Conservation (phyloP, 2,329 filamentous ascomycete species). For the Fusarium guadeloupense region DNA sequence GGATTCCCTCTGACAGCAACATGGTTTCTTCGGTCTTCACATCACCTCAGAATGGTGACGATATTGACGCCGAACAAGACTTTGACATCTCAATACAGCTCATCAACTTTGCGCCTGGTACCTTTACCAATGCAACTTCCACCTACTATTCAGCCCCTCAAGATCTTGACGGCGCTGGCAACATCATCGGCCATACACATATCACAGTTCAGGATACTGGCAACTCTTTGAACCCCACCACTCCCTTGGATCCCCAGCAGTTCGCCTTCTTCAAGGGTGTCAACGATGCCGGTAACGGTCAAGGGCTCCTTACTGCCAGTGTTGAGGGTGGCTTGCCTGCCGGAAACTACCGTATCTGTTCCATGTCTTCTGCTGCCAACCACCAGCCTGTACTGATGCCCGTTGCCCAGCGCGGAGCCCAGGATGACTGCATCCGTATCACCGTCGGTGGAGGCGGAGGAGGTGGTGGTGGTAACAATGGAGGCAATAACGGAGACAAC, state of each 20-base stretch:
- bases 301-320: slow-evolving; percentile 61
- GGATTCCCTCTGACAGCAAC: slow-evolving; percentile 62
- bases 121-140: slow-evolving; percentile 67
- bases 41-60: slow-evolving; percentile 62
- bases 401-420: slow-evolving; percentile 71
- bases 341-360: slow-evolving; percentile 73
- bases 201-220: slow-evolving; percentile 67
- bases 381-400: slow-evolving; percentile 74
- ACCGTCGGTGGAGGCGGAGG: slow-evolving; percentile 54
- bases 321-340: slow-evolving; percentile 67
- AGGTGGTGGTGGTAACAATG: slow-evolving; percentile 27
- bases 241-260: slow-evolving; percentile 61
- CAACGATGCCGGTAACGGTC: slow-evolving; percentile 67
- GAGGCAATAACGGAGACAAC: slow-evolving; percentile 20
- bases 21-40: slow-evolving; percentile 68
- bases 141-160: slow-evolving; percentile 72
- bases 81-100: slow-evolving; percentile 65
- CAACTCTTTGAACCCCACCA: slow-evolving; percentile 57
- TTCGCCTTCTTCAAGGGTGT: slow-evolving; percentile 75
- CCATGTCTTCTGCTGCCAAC: slow-evolving; percentile 70
- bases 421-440: slow-evolving; percentile 72
- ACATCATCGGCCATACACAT: slow-evolving; percentile 68
- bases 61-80: slow-evolving; percentile 56
- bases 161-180: slow-evolving; percentile 57
- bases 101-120: slow-evolving; percentile 63